phyloP scores from a whole-genome alignment of 345 rosid genomes.

The Litchi chinensis region DNA sequence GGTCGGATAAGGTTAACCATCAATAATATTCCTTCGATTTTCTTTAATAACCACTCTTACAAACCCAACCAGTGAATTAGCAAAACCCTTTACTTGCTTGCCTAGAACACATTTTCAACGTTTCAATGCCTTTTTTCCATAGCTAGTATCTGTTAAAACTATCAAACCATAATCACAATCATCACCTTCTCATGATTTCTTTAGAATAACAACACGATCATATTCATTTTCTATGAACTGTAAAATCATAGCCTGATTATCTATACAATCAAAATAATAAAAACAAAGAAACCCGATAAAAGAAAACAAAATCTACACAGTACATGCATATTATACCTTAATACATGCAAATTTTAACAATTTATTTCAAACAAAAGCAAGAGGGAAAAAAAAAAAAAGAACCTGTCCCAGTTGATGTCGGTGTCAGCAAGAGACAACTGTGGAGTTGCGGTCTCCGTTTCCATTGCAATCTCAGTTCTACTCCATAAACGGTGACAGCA shows the following conservation, averaged over 20 bases:
- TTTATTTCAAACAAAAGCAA: neutral
- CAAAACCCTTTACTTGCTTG: no score
- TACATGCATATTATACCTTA: neutral
- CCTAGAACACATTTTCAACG: no score
- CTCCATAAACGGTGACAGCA: neutral
- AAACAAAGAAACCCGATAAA: neutral
- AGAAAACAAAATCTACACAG: neutral
- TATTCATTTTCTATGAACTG: neutral
- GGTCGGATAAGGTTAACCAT: no score
- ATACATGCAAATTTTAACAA: neutral
- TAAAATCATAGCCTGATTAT: neutral
- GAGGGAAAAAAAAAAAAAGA: neutral
- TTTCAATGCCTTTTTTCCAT: no score
- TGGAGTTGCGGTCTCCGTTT: conserved; percentile 37
- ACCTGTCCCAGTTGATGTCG: conserved; percentile 69
- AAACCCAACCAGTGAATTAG: no score
- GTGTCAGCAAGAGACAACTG: conserved; percentile 53
- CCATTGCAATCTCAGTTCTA: conserved; percentile 32
- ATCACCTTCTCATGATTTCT: neutral
- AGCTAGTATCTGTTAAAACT: no score
- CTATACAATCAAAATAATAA: neutral
- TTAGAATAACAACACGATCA: neutral
- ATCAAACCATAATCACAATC: neutral
- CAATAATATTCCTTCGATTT: no score
- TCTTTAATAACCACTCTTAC: no score